Evolutionary conservation across 2,329 filamentous ascomycete species (phyloP).

Genomic region (Phaeosphaeria sp.): DNA sequence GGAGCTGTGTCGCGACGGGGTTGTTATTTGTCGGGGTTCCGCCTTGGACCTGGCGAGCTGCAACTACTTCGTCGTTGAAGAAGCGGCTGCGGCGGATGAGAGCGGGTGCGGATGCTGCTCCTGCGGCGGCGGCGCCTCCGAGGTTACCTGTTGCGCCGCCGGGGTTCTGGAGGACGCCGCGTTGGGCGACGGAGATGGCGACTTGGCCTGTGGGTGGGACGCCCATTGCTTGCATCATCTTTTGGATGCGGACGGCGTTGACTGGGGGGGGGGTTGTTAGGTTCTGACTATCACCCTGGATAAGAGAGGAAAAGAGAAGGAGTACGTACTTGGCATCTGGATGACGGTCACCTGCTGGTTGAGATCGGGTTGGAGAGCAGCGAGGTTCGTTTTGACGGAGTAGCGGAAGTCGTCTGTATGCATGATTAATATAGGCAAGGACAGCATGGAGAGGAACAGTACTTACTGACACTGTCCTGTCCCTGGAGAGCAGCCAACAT

Average conservation of each 20-base stretch:
- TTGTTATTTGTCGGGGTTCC: slow-evolving; percentile 42
- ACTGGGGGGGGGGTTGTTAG: slow-evolving; percentile 35
- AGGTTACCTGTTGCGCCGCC: slow-evolving; percentile 44
- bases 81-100: background rate
- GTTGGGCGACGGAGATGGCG: slow-evolving; percentile 45
- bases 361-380: slow-evolving; percentile 40
- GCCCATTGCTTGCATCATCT: slow-evolving; percentile 45
- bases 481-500: slow-evolving; percentile 44
- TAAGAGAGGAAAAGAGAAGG: too few species aligned
- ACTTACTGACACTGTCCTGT: slow-evolving; percentile 38
- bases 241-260: slow-evolving; percentile 45
- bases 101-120: background rate
- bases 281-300: background rate
- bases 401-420: slow-evolving; percentile 45
- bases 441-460: background rate
- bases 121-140: slow-evolving; percentile 23
- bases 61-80: slow-evolving; percentile 7
- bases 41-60: slow-evolving; percentile 30
- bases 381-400: slow-evolving; percentile 42
- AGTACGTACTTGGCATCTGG: slow-evolving; percentile 44
- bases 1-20: slow-evolving; percentile 42
- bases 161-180: slow-evolving; percentile 44
- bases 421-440: background rate
- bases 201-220: slow-evolving; percentile 40
- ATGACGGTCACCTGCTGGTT: slow-evolving; percentile 47